phyloP scores from a whole-genome alignment of 192 early-diverging fungal species.

The Thamnidium elegans region DNA sequence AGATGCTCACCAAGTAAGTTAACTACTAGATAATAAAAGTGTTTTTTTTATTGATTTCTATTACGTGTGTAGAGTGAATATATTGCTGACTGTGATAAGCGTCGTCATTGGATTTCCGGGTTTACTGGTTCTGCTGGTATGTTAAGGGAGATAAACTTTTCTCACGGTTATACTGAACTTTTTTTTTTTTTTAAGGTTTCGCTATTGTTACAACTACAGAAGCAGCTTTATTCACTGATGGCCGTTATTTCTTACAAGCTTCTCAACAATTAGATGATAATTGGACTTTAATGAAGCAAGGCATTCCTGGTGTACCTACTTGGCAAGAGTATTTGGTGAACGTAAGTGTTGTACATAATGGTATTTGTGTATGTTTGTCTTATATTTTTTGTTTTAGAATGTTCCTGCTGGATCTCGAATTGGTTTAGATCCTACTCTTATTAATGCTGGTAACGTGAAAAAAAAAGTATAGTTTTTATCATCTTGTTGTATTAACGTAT shows the following conservation, averaged over 20 bases:
- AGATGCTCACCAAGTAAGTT: conserved; percentile 88
- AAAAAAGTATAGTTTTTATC: neutral
- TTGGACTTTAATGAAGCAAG: conserved; percentile 95
- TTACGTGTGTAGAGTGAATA: conserved; percentile 78
- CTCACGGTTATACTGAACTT: conserved; percentile 10
- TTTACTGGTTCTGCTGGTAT: conserved; percentile 96
- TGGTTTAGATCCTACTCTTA: conserved; percentile 87
- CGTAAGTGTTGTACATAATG: conserved; percentile 37
- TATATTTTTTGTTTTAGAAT: conserved; percentile 32
- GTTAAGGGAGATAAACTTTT: neutral
- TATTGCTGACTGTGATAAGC: conserved; percentile 82
- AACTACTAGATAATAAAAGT: too few relatives aligned
- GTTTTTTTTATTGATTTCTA: conserved; percentile 1
- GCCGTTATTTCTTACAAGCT: conserved; percentile 97
- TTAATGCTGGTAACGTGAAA: conserved; percentile 61
- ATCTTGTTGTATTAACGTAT: neutral
- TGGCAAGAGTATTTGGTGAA: conserved; percentile 86
- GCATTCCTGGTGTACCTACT: conserved; percentile 80
- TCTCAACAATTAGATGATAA: conserved; percentile 85
- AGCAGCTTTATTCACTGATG: conserved; percentile 94
- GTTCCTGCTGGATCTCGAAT: conserved; percentile 75
- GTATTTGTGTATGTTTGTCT: neutral
- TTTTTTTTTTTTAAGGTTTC: conserved; percentile 45
- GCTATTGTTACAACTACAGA: conserved; percentile 79
- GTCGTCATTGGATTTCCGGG: conserved; percentile 89